Evolutionary conservation across 2,329 filamentous ascomycete species (phyloP).

Genomic region (Allantophomopsis lycopodina): DNA sequence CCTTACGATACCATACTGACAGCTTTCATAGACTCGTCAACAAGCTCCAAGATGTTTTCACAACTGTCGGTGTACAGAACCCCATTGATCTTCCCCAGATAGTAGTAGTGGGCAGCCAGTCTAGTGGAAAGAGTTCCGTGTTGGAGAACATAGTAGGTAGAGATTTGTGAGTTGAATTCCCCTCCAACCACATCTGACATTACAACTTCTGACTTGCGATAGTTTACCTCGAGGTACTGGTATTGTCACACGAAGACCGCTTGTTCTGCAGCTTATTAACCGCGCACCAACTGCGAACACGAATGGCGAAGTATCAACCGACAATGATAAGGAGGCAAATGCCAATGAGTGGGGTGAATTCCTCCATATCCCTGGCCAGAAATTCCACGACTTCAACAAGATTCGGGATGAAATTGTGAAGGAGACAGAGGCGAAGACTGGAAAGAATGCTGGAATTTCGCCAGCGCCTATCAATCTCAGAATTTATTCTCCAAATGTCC

Average conservation of each 20-base stretch:
- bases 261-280: conserved; percentile 97
- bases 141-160: conserved; percentile 96
- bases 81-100: conserved; percentile 98
- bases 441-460: conserved; percentile 91
- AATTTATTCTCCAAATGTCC: conserved; percentile 96
- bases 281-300: conserved; percentile 45
- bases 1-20: conserved; percentile 12
- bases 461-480: conserved; percentile 93
- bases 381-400: conserved; percentile 97
- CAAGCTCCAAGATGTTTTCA: conserved; percentile 98
- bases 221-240: conserved; percentile 94
- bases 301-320: conserved; percentile 57
- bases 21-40: conserved; percentile 61
- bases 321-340: conserved; percentile 78
- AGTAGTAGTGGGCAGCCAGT: conserved; percentile 95
- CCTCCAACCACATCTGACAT: neutral
- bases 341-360: conserved; percentile 98
- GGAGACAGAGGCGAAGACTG: conserved; percentile 94
- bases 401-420: conserved; percentile 95
- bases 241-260: conserved; percentile 90
- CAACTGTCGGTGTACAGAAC: conserved; percentile 96
- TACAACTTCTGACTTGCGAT: conserved; percentile 3
- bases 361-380: conserved; percentile 91
- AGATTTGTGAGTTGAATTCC: conserved; percentile 69
- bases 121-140: conserved; percentile 97